A percentile compares a stretch with the other conserved stretches of the same genome.
Evolutionary conservation across 106 monocot genomes (phyloP).

Genomic region (Chionographis japonica): DNA sequence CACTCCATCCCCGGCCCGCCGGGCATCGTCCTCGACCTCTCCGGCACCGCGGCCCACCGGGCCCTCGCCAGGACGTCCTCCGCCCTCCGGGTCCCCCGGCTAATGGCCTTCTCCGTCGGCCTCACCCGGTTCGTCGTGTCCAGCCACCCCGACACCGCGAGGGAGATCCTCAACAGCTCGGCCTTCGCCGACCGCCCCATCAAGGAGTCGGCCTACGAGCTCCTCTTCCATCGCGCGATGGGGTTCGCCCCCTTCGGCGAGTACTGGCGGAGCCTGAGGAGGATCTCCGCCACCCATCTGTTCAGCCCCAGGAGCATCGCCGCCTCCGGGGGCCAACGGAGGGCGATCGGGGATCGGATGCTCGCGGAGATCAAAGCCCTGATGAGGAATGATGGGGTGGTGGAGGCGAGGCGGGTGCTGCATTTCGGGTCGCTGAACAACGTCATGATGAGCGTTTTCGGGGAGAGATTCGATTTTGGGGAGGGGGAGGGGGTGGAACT

Average conservation of each 20-base stretch:
- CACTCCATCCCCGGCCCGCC: constrained; percentile 4
- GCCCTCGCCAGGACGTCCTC: neutral
- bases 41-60: neutral
- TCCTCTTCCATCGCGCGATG: constrained; percentile 17
- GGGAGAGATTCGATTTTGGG: neutral
- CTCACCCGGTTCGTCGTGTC: constrained; percentile 8
- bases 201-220: constrained; percentile 16
- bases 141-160: constrained; percentile 7
- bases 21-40: neutral
- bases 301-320: constrained; percentile 5
- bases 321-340: neutral
- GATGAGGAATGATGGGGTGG: neutral
- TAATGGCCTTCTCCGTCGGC: constrained; percentile 19
- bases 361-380: neutral
- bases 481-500: neutral
- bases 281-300: constrained; percentile 14
- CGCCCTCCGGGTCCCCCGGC: neutral
- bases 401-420: constrained; percentile 1
- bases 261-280: constrained; percentile 9
- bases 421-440: constrained; percentile 8
- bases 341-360: neutral
- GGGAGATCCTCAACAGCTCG: constrained; percentile 10
- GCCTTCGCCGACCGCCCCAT: constrained; percentile 7
- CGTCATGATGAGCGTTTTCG: constrained; percentile 13
- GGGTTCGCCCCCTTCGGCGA: constrained; percentile 15